phyloP scores from a whole-genome alignment of 371 early-diverging fungal genomes.

The Saksenaea vasiformis region DNA sequence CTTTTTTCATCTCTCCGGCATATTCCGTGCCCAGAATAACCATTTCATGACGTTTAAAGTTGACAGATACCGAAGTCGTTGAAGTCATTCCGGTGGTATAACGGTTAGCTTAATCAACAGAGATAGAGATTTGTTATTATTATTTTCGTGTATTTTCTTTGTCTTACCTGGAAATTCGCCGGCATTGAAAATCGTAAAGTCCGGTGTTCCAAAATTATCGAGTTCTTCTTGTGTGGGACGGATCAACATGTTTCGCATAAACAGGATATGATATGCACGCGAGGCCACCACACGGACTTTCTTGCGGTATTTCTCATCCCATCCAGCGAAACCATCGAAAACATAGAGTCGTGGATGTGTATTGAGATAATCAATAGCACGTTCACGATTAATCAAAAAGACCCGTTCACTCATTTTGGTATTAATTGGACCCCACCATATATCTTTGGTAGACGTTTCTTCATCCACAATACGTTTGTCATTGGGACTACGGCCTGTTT shows the following conservation, averaged over 20 bases:
- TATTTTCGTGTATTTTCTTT: neutral
- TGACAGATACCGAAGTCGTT: constrained; percentile 88
- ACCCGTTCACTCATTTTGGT: constrained; percentile 84
- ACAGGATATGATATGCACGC: constrained; percentile 94
- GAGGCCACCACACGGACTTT: constrained; percentile 95
- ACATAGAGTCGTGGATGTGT: constrained; percentile 92
- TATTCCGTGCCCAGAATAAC: constrained; percentile 97
- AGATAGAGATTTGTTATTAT: neutral
- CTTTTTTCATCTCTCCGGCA: constrained; percentile 99
- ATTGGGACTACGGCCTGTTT: constrained; percentile 86
- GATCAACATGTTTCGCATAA: constrained; percentile 98
- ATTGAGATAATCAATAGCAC: constrained; percentile 95
- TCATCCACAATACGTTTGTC: constrained; percentile 98
- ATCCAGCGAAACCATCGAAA: constrained; percentile 92
- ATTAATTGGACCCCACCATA: constrained; percentile 99
- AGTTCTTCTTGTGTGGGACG: constrained; percentile 92
- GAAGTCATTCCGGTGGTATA: constrained; percentile 97
- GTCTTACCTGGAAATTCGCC: constrained; percentile 84
- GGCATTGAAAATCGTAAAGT: constrained; percentile 96
- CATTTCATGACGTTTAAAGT: constrained; percentile 79
- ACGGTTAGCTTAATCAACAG: constrained; percentile 68
- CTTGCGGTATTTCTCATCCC: constrained; percentile 96
- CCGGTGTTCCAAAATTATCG: constrained; percentile 87
- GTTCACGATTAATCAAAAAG: constrained; percentile 94
- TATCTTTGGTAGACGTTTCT: constrained; percentile 70